Conservation (phyloP, 768 basidiomycete genomes). For the Cubamyces lactineus region DNA sequence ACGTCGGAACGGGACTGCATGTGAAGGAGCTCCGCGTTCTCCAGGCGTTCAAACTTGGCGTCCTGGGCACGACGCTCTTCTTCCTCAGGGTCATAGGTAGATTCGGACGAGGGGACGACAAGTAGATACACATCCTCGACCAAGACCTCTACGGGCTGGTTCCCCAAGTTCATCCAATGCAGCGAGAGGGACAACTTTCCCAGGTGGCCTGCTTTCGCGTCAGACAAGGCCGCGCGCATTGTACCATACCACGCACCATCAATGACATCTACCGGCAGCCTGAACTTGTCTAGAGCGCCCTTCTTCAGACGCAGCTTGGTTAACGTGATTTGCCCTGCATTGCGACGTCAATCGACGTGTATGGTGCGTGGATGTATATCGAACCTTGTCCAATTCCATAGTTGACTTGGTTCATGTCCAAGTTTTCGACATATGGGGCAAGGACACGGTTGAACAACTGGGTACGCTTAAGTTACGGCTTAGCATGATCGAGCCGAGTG, state of each 20-base stretch:
- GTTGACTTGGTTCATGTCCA: slow-evolving; percentile 94
- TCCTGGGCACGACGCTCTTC: slow-evolving; percentile 83
- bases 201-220: slow-evolving; percentile 61
- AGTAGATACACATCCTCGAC: slow-evolving; percentile 96
- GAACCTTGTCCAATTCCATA: slow-evolving; percentile 88
- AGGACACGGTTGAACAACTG: slow-evolving; percentile 89
- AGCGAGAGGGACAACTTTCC: slow-evolving; percentile 86
- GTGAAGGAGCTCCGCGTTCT: slow-evolving; percentile 84
- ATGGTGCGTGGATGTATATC: not conserved
- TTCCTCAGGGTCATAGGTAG: slow-evolving; percentile 74
- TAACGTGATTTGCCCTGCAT: slow-evolving; percentile 73
- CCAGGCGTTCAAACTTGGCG: slow-evolving; percentile 85
- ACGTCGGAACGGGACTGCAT: slow-evolving; percentile 60
- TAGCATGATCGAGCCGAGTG: slow-evolving; percentile 1
- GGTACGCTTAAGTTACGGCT: not conserved
- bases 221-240: not conserved
- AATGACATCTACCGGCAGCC: slow-evolving; percentile 91
- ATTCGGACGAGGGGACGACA: slow-evolving; percentile 79
- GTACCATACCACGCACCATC: slow-evolving; percentile 61
- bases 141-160: slow-evolving; percentile 86
- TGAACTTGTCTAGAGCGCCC: slow-evolving; percentile 92
- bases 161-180: slow-evolving; percentile 88
- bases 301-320: slow-evolving; percentile 87
- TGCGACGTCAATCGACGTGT: slow-evolving; percentile 3
- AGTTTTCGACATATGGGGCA: slow-evolving; percentile 93